Percentiles rank a stretch among this genome's conserved stretches.
Conservation (phyloP, 306 rosid genomes). For the Adenanthera pavonina region DNA sequence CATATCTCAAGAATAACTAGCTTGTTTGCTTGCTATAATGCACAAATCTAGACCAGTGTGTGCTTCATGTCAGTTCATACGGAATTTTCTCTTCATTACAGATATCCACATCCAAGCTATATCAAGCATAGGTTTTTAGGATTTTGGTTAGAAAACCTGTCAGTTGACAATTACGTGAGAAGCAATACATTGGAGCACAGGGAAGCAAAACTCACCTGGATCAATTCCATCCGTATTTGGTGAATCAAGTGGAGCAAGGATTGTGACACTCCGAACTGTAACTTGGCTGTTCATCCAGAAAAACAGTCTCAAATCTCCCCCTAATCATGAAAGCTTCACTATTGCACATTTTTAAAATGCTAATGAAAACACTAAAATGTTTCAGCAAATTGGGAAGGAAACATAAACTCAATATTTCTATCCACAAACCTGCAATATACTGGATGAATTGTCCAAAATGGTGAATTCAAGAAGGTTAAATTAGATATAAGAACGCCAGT, state of each 20-base stretch:
- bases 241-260: constrained; percentile 74
- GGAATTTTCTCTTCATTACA: neutral
- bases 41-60: neutral
- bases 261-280: constrained; percentile 61
- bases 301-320: constrained; percentile 59
- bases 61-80: constrained; percentile 12
- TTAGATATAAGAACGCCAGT: constrained; percentile 71
- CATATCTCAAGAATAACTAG: neutral
- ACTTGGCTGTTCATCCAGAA: constrained; percentile 76
- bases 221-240: constrained; percentile 84
- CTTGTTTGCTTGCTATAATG: neutral
- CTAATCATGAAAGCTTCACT: constrained; percentile 52
- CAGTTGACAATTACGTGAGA: constrained; percentile 1
- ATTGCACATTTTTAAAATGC: constrained; percentile 48
- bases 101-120: constrained; percentile 9
- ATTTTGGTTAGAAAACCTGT: constrained; percentile 21
- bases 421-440: constrained; percentile 83
- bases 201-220: constrained; percentile 63
- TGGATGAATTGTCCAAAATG: constrained; percentile 86
- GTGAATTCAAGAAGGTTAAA: constrained; percentile 74
- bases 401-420: constrained; percentile 27
- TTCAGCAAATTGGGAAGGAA: constrained; percentile 36
- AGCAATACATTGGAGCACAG: constrained; percentile 7
- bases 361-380: constrained; percentile 43
- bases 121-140: constrained; percentile 16